Base-by-base conservation (phyloP, 2,329 filamentous ascomycete species). In the Phyllosticta citriasiana region DNA sequence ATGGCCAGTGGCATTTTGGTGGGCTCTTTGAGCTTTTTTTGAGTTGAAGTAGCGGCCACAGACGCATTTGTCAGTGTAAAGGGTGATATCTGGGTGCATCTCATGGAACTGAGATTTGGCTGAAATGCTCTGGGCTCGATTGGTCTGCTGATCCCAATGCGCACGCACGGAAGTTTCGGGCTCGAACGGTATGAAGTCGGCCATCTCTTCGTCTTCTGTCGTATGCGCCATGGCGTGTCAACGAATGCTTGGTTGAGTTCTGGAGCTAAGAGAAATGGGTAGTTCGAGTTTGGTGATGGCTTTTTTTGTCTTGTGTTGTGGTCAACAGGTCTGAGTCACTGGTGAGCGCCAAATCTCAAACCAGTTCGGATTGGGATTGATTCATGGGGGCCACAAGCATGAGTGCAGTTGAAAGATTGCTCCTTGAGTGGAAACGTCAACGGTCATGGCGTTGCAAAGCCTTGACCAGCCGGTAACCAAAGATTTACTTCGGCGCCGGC, bases 11-110 rank as follows among this genome's bases (percentile, higher is more conserved):
- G 60, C 53, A 19, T 62, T 62, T 30, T 62, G 60, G 25, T 62
- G 60, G 4, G 30, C 40, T n/a, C 60, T 30, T 52, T 54, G 53
- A 26, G 54, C 53, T 30, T 55, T 57, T 4, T 57, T 52, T 16
- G 57, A 55, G 9, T 62, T 57, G 24, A 62, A 62, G 52, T 62
- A 62, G 9, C 60, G 55, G 2, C 60, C 60, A 16, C 60, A 62
- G 19, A 62, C 56, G 51, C 60, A 62, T 51, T 62, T 40, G 16
- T 55, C 50, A 8, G 33, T n/a, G 8, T 50, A 52, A 14, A 58
- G 47, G 30, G 57, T 52, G 19, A 58, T 24, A 12, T 62, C 60
- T 8, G 60, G 60, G 14, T 62, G 60, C n/a, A 58, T 62, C 4
- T 35, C 25, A 12, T 62, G 60, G 33, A 62, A 62, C 25, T 62